phyloP scores from a whole-genome alignment of 257 asterid genomes.

The Galeopsis tetrahit region DNA sequence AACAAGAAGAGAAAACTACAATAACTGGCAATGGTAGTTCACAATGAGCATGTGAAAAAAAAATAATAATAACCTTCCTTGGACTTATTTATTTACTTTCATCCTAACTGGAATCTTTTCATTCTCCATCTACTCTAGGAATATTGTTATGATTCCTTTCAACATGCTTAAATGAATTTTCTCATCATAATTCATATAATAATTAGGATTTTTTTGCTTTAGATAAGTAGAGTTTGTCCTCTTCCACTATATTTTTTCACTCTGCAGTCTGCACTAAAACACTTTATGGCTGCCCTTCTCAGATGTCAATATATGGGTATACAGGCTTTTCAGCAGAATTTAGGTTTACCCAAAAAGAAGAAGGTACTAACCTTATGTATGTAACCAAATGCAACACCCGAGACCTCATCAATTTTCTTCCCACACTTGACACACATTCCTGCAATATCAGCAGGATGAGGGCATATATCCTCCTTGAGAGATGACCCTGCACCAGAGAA shows the following conservation, averaged over 20 bases:
- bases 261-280: neutral
- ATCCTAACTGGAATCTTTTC: constrained; percentile 11
- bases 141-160: constrained; percentile 1
- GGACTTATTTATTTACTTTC: constrained; percentile 1
- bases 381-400: constrained; percentile 83
- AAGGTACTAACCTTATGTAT: constrained; percentile 69
- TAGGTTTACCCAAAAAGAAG: neutral
- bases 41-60: neutral
- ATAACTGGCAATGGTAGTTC: neutral
- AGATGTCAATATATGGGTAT: neutral
- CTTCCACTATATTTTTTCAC: neutral
- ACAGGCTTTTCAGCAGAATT: neutral
- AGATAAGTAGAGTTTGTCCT: neutral
- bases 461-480: constrained; percentile 43
- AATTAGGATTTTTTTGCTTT: neutral
- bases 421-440: constrained; percentile 96
- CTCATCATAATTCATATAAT: neutral
- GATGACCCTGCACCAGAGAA: constrained; percentile 45
- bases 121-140: constrained; percentile 6
- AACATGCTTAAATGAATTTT: constrained; percentile 17
- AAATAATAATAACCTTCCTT: neutral
- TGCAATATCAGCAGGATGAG: constrained; percentile 82
- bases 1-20: constrained; percentile 9
- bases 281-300: neutral
- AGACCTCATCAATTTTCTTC: constrained; percentile 60